Evolutionary conservation across 768 basidiomycete species (phyloP), one percentile per base, ranked within the genome.

Genomic region (Lactifluus subvellereus): DNA sequence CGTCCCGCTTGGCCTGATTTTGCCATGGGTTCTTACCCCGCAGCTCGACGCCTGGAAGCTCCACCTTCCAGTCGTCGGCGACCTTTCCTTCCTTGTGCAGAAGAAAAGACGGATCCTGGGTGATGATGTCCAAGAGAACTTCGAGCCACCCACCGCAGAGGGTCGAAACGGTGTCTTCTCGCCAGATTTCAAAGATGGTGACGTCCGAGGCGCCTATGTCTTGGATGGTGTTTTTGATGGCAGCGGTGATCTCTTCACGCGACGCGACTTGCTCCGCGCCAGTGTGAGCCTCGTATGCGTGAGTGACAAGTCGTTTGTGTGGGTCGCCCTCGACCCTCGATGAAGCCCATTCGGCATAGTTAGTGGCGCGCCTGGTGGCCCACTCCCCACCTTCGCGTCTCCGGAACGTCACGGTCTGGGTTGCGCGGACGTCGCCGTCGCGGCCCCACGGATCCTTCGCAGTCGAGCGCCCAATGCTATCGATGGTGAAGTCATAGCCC

Each of bases 401-500:
- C 50, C 71, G 78, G 69, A 94, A 94, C 3, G 76, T 72, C 2
- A 87, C 91, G 0, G 85, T 84, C 37, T 85, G 84, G 16, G 80
- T 83, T 11, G 91, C 91, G 18, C 82, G 85, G 1, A 85, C 85
- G 47, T 78, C 75, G 6, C 77, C 78, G 64, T 89, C 87, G 42
- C 91, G 76, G n/a, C 80, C 86, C 84, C 86, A 92, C 30, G 81
- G 80, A 71, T 94, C 92, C 9, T 71, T 70, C 56, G 89, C 83
- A 27, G 75, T 56, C 4, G 88, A 74, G 4, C 74, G 75, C 0
- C 91, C 91, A 20, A 93, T 77, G 4, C 82, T 81, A 5, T 79
- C 75, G 11, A 83, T 71, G 32, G 84, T 77, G 10, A 91, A 84
- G 1, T 76, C 76, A 66, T 94, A 94, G 0, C 88, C 89, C 88